Conservation (phyloP, 495 filamentous ascomycete genomes). For the Trichocladium uniseriatum region DNA sequence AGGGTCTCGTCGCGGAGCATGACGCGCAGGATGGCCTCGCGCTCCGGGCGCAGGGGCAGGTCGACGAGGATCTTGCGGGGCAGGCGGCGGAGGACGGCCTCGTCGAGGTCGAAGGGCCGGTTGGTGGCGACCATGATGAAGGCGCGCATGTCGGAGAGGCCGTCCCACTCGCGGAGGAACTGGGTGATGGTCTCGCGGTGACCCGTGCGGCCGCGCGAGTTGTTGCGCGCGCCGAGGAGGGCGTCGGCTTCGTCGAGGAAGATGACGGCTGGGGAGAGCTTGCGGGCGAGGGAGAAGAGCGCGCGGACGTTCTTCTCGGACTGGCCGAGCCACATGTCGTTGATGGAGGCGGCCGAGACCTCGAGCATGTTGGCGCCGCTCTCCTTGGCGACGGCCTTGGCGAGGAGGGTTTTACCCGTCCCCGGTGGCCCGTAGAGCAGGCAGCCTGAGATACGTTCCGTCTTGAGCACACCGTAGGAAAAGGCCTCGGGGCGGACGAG, state of each 20-base stretch:
- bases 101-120: conserved; percentile 88
- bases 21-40: conserved; percentile 70
- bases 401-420: conserved; percentile 90
- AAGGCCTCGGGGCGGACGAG: conserved; percentile 89
- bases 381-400: conserved; percentile 93
- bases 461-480: conserved; percentile 86
- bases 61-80: conserved; percentile 82
- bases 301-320: conserved; percentile 95
- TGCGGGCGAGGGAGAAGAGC: conserved; percentile 83
- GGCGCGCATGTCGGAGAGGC: conserved; percentile 70
- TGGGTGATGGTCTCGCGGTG: conserved; percentile 95
- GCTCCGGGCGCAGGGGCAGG: conserved; percentile 68
- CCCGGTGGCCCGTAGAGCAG: conserved; percentile 92
- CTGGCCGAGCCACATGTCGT: conserved; percentile 94
- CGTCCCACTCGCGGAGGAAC: conserved; percentile 97
- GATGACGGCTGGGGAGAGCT: conserved; percentile 85
- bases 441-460: conserved; percentile 80
- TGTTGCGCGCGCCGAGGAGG: conserved; percentile 67
- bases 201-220: conserved; percentile 43
- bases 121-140: conserved; percentile 99
- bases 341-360: conserved; percentile 57
- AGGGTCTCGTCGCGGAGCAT: conserved; percentile 73
- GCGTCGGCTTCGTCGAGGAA: conserved; percentile 98
- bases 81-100: conserved; percentile 78
- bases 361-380: conserved; percentile 72